phyloP scores from a whole-genome alignment of 2,329 filamentous ascomycete genomes.

The Epichloe uncinata region DNA sequence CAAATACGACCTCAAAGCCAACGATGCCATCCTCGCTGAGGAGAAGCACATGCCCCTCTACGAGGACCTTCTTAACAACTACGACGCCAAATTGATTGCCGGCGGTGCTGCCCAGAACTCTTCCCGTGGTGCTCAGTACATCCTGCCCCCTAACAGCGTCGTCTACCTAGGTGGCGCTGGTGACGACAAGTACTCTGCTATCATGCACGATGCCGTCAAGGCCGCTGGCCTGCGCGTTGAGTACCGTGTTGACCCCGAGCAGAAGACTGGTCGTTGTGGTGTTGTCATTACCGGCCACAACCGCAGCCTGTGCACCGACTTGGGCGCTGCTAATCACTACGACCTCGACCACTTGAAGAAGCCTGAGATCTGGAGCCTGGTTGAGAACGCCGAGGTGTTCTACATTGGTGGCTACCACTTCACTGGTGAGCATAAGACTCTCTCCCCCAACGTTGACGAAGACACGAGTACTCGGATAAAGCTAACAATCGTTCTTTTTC shows the following conservation, averaged over 20 bases:
- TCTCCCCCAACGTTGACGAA: background rate
- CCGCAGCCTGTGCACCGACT: conserved; percentile 86
- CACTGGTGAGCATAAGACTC: conserved; percentile 38
- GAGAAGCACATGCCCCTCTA: conserved; percentile 81
- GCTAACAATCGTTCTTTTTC: background rate
- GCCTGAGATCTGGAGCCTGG: conserved; percentile 82
- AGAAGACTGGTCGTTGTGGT: conserved; percentile 85
- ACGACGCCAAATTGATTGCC: conserved; percentile 85
- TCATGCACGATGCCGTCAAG: conserved; percentile 73
- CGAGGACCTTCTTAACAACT: conserved; percentile 87
- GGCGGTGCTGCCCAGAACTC: conserved; percentile 97
- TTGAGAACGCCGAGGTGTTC: conserved; percentile 76
- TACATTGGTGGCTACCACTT: conserved; percentile 96
- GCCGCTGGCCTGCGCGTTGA: conserved; percentile 83
- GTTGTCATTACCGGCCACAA: conserved; percentile 96
- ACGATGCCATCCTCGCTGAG: conserved; percentile 95
- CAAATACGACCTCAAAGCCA: conserved; percentile 88
- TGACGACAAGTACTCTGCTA: conserved; percentile 89
- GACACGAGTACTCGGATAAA: background rate
- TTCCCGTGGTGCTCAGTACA: conserved; percentile 90
- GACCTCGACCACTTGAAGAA: conserved; percentile 86
- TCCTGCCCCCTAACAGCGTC: conserved; percentile 80
- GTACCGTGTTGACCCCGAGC: conserved; percentile 78
- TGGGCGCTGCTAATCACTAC: conserved; percentile 95
- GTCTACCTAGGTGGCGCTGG: conserved; percentile 91